Base-by-base conservation (phyloP, 768 basidiomycete species). In the Tubosaeta sp. region DNA sequence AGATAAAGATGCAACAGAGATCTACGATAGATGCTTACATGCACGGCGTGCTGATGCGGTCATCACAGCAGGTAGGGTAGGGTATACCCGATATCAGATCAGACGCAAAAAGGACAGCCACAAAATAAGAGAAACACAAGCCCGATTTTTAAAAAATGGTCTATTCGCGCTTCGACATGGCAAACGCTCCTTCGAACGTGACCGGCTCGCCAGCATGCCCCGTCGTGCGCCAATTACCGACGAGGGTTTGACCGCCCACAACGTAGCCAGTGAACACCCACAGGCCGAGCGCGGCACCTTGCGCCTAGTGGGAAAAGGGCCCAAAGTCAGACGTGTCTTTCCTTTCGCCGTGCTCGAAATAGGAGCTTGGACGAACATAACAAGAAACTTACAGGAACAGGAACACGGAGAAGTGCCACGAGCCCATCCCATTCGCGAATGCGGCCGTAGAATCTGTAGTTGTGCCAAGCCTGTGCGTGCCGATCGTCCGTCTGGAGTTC, bases 231-330 rank as follows among this genome's bases (percentile, higher is more conserved):
- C 87, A 89, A 50, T 81, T 83, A 5, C 88, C 88, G 14, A 86
- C 84, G 53, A 89, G 78, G 50, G 77, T 86, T 51, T 77, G 68
- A 9, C 77, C 79, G 0, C 80, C 85, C 6, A 84, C 76, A 42
- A 90, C 55, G 61, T 88, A 90, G 6, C 88, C 88, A 29, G 81
- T 85, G 57, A 89, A 83, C 36, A 89, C 73, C 59, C 68, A 70
- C 13, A 45, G 7, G 47, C 66, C 65, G 1, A 62, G 61, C 5
- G 48, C 25, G 14, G 49, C 8, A 34, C 32, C 13, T 24, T 36
- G 48, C 8, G 36, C 14, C 60, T 67, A 39, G 18, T 21, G 30
- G 10, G 13, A 47, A 18, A 48, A 24, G 34, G 18, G 18, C 24
- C 5, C 24, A 7, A 18, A 3, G 44, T 59, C 42, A 62, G 58